A percentile compares a stretch with the other conserved stretches of the same genome.
Conservation (phyloP, 2,329 filamentous ascomycete genomes). For the Fusarium continuum region DNA sequence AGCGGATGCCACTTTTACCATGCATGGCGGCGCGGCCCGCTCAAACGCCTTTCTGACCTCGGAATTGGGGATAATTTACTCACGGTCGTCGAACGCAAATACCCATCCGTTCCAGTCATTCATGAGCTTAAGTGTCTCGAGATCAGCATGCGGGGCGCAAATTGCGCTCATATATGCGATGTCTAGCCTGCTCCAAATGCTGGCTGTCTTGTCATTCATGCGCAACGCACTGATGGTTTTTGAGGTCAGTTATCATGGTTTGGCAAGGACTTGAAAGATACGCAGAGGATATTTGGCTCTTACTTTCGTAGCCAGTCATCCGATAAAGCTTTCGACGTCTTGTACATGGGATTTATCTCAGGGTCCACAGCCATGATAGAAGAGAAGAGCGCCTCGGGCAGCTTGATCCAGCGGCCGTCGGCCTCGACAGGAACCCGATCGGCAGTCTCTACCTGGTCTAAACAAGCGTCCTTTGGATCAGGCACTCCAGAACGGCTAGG, state of each 20-base stretch:
- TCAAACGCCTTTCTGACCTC: neutral
- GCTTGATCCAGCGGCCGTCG: conserved; percentile 12
- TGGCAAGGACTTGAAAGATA: neutral
- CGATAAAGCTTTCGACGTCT: conserved; percentile 13
- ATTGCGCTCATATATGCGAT: conserved; percentile 27
- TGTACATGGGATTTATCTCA: conserved; percentile 21
- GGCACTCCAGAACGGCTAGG: conserved; percentile 15
- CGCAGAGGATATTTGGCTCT: neutral
- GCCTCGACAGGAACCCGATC: neutral
- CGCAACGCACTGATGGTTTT: conserved; percentile 5
- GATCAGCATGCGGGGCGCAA: conserved; percentile 19
- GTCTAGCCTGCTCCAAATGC: conserved; percentile 13
- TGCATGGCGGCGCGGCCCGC: conserved; percentile 16
- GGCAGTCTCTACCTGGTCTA: neutral
- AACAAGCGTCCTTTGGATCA: neutral
- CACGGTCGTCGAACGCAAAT: conserved; percentile 23
- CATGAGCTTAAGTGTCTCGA: conserved; percentile 24
- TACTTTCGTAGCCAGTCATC: conserved; percentile 21
- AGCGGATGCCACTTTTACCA: conserved; percentile 5
- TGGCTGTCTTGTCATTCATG: conserved; percentile 20
- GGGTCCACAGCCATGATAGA: conserved; percentile 24
- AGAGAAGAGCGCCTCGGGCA: conserved; percentile 20
- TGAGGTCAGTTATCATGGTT: conserved; percentile 3
- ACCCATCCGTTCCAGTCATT: conserved; percentile 28
- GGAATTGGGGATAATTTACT: neutral